Percentiles rank a stretch among this genome's conserved stretches.
Conservation (phyloP, 2,329 filamentous ascomycete species). For the Thielaviopsis euricoi region DNA sequence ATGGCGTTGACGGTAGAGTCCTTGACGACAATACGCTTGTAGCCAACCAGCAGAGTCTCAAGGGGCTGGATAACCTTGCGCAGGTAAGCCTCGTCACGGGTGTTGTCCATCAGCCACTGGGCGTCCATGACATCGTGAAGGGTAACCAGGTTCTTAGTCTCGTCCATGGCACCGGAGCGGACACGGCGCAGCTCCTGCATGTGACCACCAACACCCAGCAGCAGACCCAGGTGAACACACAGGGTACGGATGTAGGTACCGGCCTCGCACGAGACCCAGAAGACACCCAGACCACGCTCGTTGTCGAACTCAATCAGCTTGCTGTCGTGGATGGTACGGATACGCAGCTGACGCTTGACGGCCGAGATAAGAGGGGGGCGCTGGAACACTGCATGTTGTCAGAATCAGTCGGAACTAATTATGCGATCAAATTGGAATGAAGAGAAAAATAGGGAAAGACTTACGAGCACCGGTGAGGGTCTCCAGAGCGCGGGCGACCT, state of each 20-base stretch:
- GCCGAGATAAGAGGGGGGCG: conserved; percentile 93
- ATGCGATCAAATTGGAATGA: not conserved
- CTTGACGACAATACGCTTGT: conserved; percentile 97
- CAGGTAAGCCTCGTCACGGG: conserved; percentile 82
- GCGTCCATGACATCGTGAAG: conserved; percentile 79
- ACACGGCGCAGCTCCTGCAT: conserved; percentile 98
- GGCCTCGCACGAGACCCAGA: conserved; percentile 96
- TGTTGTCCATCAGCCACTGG: conserved; percentile 92
- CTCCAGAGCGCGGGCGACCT: conserved; percentile 86
- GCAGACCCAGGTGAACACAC: conserved; percentile 75
- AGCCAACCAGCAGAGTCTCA: conserved; percentile 77
- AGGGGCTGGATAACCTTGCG: conserved; percentile 82
- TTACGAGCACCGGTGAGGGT: conserved; percentile 70
- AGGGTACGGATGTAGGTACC: conserved; percentile 98
- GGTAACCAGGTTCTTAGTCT: conserved; percentile 76
- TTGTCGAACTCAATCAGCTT: conserved; percentile 97
- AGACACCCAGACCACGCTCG: conserved; percentile 88
- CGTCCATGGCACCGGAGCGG: conserved; percentile 85
- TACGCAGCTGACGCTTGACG: conserved; percentile 96
- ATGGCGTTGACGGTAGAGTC: conserved; percentile 72
- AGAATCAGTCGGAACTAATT: not conserved
- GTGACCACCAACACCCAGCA: conserved; percentile 72
- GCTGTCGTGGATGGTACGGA: conserved; percentile 94
- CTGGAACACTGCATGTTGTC: conserved; percentile 28
- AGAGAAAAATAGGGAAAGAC: not conserved